Conservation (phyloP, 305 asterid species). For the Andrographis paniculata region DNA sequence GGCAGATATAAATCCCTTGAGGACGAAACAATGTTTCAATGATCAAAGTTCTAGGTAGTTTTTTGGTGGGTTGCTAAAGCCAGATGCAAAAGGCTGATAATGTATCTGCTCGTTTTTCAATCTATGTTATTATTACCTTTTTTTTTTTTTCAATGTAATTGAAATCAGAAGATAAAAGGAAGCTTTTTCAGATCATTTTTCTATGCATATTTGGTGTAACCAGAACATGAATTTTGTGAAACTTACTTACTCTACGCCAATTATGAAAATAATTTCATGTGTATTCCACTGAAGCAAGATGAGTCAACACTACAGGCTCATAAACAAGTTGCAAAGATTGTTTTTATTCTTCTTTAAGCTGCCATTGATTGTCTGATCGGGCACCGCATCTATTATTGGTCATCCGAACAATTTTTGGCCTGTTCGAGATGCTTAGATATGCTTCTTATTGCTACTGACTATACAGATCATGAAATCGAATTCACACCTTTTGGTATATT, state of each 20-base stretch:
- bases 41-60: too few species aligned
- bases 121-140: too few species aligned
- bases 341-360: too few species aligned
- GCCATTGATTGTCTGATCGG: not conserved
- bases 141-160: too few species aligned
- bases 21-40: too few species aligned
- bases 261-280: conserved; percentile 10
- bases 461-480: not conserved
- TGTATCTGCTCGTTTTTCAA: too few species aligned
- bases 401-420: conserved; percentile 7
- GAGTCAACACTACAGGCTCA: not conserved
- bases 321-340: not conserved
- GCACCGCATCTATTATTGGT: conserved; percentile 4
- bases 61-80: too few species aligned
- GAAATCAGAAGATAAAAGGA: too few species aligned
- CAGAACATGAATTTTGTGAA: not conserved
- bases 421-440: not conserved
- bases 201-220: conserved; percentile 7
- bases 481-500: not conserved
- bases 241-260: not conserved
- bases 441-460: conserved; percentile 14
- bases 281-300: not conserved
- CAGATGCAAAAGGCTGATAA: too few species aligned
- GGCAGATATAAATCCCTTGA: too few species aligned
- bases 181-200: not conserved